These are phyloP conservation scores for Tetradesmus obliquus DNA, from an alignment of 139 green algal genomes.

Conservation along the genomic window DNA sequence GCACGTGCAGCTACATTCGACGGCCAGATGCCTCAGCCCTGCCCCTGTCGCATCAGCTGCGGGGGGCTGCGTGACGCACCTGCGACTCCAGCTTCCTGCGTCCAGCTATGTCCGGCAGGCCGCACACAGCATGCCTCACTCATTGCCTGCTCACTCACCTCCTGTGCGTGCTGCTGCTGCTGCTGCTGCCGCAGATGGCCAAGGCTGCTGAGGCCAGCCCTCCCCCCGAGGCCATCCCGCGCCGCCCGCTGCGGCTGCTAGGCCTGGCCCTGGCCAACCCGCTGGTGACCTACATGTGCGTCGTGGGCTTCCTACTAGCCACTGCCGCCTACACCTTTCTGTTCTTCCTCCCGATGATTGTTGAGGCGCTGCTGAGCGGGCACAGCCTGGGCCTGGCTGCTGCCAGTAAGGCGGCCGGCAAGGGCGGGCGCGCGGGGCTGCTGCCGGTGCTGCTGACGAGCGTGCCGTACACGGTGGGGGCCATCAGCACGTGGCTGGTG, in stretches of 20 bases:
- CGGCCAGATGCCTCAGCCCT: no score
- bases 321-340: neutral
- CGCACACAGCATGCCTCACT: no score
- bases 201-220: neutral
- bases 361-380: neutral
- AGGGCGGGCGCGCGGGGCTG: neutral
- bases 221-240: neutral
- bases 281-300: conserved; percentile 16
- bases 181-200: neutral
- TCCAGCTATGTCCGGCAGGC: no score
- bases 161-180: neutral
- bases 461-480: conserved; percentile 4
- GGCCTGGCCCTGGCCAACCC: neutral
- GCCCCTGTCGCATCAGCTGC: no score
- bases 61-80: no score
- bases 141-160: neutral
- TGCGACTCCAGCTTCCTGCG: no score
- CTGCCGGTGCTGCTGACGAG: conserved; percentile 20
- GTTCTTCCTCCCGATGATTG: conserved; percentile 31
- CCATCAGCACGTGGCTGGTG: neutral
- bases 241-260: neutral
- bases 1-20: no score
- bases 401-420: neutral
- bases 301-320: conserved; percentile 3
- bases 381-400: neutral